These are phyloP conservation scores for Penicillium sp. DNA, from an alignment of 2,329 filamentous ascomycete genomes.

Conservation along the genomic window DNA sequence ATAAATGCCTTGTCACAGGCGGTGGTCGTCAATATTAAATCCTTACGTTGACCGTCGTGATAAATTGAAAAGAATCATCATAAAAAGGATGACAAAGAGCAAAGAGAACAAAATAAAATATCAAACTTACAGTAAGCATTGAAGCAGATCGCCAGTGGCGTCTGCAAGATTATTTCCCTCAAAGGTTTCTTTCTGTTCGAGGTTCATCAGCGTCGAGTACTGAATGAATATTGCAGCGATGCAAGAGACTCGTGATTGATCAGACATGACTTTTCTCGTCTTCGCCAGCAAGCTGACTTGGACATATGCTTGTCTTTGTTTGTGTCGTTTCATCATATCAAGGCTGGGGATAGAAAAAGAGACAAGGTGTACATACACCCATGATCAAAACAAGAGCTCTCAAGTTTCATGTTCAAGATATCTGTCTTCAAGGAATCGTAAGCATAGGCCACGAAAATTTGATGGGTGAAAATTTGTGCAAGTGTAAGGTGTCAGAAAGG, in stretches of 20 bases:
- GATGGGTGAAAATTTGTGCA: slow-evolving; percentile 6
- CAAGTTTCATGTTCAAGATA: not conserved
- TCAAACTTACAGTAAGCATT: slow-evolving; percentile 3
- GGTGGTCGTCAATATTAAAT: slow-evolving; percentile 71
- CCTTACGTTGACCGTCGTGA: slow-evolving; percentile 89
- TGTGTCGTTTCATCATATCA: slow-evolving; percentile 78
- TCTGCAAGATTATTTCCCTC: slow-evolving; percentile 11
- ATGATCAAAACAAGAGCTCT: slow-evolving; percentile 5
- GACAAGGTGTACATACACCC: slow-evolving; percentile 31
- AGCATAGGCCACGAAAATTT: slow-evolving; percentile 4
- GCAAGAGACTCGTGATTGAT: slow-evolving; percentile 34
- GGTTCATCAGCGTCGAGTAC: slow-evolving; percentile 30
- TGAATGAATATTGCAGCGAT: slow-evolving; percentile 17
- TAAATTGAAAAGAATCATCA: slow-evolving; percentile 68
- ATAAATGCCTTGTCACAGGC: slow-evolving; percentile 70
- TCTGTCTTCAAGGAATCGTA: slow-evolving; percentile 4
- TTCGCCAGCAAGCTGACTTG: slow-evolving; percentile 58
- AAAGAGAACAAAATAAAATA: slow-evolving; percentile 4
- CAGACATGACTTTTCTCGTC: slow-evolving; percentile 56
- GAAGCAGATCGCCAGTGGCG: not conserved
- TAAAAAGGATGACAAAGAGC: slow-evolving; percentile 42
- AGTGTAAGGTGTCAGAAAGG: slow-evolving; percentile 46
- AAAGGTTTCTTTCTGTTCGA: slow-evolving; percentile 21
- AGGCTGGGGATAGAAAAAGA: slow-evolving; percentile 23
- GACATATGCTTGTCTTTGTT: slow-evolving; percentile 97